Conservation (phyloP, 2,329 filamentous ascomycete species). For the Diplodia seriata region DNA sequence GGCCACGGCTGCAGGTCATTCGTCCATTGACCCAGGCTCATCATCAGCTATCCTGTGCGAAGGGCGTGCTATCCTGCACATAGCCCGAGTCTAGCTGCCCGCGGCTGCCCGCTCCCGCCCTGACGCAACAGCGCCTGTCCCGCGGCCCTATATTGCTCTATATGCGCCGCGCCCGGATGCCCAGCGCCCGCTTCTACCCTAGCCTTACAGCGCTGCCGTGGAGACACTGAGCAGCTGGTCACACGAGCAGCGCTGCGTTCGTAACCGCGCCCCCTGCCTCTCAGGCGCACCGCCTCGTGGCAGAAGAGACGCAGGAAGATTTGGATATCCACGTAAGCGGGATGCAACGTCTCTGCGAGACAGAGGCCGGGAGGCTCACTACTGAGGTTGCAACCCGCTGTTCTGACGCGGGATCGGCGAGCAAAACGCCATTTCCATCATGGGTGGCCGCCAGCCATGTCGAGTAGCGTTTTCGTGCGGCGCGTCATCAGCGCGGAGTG, state of each 20-base stretch:
- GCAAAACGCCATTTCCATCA: conserved; percentile 6
- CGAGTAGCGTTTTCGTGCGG: conserved; percentile 6
- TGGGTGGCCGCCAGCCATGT: background rate
- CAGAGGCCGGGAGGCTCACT: background rate
- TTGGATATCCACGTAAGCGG: too few species aligned
- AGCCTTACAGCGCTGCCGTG: background rate
- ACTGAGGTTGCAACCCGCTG: too few species aligned
- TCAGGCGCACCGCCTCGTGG: background rate
- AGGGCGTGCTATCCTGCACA: background rate
- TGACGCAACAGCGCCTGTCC: background rate
- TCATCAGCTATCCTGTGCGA: background rate
- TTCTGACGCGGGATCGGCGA: conserved; percentile 7
- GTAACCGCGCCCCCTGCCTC: background rate
- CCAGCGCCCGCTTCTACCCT: conserved; percentile 7
- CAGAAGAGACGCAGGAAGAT: background rate
- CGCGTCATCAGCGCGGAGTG: conserved; percentile 23
- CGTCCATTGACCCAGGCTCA: background rate
- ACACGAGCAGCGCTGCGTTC: background rate
- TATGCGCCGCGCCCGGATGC: background rate
- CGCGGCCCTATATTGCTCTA: background rate
- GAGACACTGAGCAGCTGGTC: background rate
- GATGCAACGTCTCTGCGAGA: too few species aligned
- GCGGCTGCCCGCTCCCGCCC: background rate
- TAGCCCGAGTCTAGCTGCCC: background rate
- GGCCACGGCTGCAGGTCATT: background rate